These are phyloP conservation scores for Linnemannia elongata DNA, from an alignment of 192 early-diverging fungal species.

Conservation along the genomic window DNA sequence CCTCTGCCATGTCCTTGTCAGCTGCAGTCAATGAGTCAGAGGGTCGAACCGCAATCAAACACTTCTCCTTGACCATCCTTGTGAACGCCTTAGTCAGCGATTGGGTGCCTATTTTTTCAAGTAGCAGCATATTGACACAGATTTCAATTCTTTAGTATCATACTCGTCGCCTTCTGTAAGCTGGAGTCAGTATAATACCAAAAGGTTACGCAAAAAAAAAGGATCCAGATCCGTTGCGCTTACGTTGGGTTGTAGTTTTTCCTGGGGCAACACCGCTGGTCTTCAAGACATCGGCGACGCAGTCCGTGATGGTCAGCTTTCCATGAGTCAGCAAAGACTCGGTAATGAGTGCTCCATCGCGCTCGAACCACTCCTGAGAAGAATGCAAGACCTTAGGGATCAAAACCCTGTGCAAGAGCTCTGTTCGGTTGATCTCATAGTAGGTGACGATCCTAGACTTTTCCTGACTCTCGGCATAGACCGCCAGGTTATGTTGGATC, in stretches of 20 bases:
- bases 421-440: slow-evolving; percentile 71
- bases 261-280: slow-evolving; percentile 32
- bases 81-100: slow-evolving; percentile 57
- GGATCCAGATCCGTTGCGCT: slow-evolving; percentile 15
- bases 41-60: slow-evolving; percentile 69
- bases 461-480: slow-evolving; percentile 77
- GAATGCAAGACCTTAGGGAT: slow-evolving; percentile 69
- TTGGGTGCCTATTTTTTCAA: slow-evolving; percentile 2
- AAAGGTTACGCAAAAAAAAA: slow-evolving; percentile 16
- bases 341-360: slow-evolving; percentile 57
- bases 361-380: slow-evolving; percentile 68
- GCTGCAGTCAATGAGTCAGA: slow-evolving; percentile 70
- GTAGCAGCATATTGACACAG: background rate
- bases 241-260: slow-evolving; percentile 30
- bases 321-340: slow-evolving; percentile 58
- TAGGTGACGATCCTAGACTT: slow-evolving; percentile 71
- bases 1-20: slow-evolving; percentile 74
- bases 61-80: slow-evolving; percentile 72
- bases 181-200: background rate
- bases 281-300: slow-evolving; percentile 51
- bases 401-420: slow-evolving; percentile 71
- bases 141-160: background rate
- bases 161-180: background rate
- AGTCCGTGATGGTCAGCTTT: slow-evolving; percentile 60
- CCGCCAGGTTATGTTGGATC: slow-evolving; percentile 88